Percentiles rank a stretch among this genome's conserved stretches.
phyloP scores from a whole-genome alignment of 2,329 filamentous ascomycete genomes.

The Aspergillus carbonarius region DNA sequence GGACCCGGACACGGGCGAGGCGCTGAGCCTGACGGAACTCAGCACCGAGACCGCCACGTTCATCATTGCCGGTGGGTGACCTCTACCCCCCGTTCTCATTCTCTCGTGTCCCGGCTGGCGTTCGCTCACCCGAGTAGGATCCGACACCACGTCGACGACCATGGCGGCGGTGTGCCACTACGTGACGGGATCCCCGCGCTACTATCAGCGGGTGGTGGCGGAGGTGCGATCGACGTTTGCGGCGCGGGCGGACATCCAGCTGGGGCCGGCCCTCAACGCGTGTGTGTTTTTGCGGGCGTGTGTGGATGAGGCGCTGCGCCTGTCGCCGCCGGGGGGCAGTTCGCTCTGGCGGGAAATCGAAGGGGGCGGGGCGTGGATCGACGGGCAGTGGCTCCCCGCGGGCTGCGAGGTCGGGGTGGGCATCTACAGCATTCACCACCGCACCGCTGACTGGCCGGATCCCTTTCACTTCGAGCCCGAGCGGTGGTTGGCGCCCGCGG shows the following conservation, averaged over 20 bases:
- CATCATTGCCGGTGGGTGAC: background rate
- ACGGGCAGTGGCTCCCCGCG: background rate
- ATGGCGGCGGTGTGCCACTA: background rate
- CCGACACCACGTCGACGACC: background rate
- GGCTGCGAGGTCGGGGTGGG: background rate
- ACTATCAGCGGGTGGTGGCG: background rate
- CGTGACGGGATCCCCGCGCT: background rate
- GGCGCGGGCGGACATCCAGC: background rate
- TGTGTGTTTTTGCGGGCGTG: background rate
- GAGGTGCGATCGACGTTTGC: background rate
- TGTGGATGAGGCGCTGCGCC: background rate
- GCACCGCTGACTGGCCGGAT: background rate
- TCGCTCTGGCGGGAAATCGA: background rate
- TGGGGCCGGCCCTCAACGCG: background rate
- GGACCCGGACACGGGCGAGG: background rate
- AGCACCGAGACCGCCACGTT: constrained; percentile 2
- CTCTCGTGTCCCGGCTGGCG: too few species aligned
- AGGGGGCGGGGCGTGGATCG: background rate
- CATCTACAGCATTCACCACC: background rate
- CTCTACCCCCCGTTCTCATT: background rate
- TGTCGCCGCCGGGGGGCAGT: background rate
- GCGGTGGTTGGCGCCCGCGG: background rate
- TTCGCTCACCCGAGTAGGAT: background rate
- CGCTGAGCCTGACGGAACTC: background rate
- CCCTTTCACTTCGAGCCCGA: background rate